Base-by-base conservation (phyloP, 2,329 filamentous ascomycete species). In the Penicillium sp. region DNA sequence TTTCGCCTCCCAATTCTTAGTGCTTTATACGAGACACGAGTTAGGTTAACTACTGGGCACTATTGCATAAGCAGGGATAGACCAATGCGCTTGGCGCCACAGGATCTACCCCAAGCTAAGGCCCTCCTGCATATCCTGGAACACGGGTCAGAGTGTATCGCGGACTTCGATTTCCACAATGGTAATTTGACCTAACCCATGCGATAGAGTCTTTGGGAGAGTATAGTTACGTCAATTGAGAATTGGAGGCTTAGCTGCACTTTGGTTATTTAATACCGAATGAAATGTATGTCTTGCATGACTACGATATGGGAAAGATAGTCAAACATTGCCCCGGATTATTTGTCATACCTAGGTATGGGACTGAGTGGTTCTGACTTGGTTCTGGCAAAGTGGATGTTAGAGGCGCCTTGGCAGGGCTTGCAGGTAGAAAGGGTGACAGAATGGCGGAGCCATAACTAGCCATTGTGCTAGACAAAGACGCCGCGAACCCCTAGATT, bases 101-200 rank as follows among this genome's bases (percentile, higher is more conserved):
- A 51, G 28, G 49, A 50, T 49, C 46, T 31, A 25, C 46, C 39
- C 24, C 27, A 24, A 42, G 12, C 42, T 28, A 18, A 39, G 33
- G 15, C 37, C 29, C 23, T 49, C 50, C 3, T 55, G 50, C 53
- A 55, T 57, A 52, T 55, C 55, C 55, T 53, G 55, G 53, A 49
- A 55, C 46, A 45, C 44, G 39, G 46, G 18, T 38, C 52, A 55
- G 49, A 49, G 51, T 44, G 42, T 46, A 50, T 55, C 29, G 44
- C 50, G 45, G 50, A 48, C 24, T 42, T 13, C 44, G 31, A 46
- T 50, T 33, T 44, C 3, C 10, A 6, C 4, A n/a, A 40, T 25
- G 18, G 37, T 7, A 15, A n/a, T 24, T 32, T 4, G 24, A 29
- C 9, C n/a, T 12, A 42, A 23, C 4, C 6, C 28, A 6, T 27